Evolutionary conservation across 768 basidiomycete species (phyloP), one percentile per base, ranked within the genome.

Genomic region (Amanita exitialis): DNA sequence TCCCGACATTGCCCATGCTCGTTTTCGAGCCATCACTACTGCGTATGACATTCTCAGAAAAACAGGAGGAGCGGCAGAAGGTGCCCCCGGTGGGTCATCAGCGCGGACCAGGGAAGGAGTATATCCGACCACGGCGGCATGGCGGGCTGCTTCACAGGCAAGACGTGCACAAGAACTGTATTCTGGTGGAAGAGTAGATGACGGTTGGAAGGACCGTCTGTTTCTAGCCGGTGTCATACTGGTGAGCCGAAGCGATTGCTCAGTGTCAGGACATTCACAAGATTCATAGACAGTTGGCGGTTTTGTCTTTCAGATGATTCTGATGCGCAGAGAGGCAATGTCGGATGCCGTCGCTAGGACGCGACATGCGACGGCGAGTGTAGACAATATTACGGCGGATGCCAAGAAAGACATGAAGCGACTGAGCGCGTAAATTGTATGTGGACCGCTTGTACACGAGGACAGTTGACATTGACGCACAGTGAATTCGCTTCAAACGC

Each of bases 1-100:
- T 2, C 66, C 70, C 1, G 60, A 66, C 36, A 61, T 74, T 47
- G 74, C 78, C 4, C 82, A 82, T 53, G 67, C 72, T 7, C 76
- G 78, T 3, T 90, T 89, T 56, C 82, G 81, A 52, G 68, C 76
- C 41, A 79, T 89, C 42, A 74, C 76, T 9, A 68, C 72, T 7
- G 82, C 87, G 2, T 89, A 89, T 54, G 79, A 82, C 36, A 57
- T 67, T 21, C 70, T 85, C 3, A 66, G 74, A 3, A 75, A 74
- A 12, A 69, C 61, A 44, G 54, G 58, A 27, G 30, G 56, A 0
- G 30, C 23, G 5, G 15, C 23, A 28, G 38, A 47, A 6, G 28
- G 12, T 15, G 28, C 43, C 6, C 4, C 28, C 15, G 27, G 42
- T 32, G 76, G 77, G 30, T 69, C 73, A 0, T 76, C 75, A 52